Conservation (phyloP, 2,329 filamentous ascomycete species). For the Penicillium brevicompactum region DNA sequence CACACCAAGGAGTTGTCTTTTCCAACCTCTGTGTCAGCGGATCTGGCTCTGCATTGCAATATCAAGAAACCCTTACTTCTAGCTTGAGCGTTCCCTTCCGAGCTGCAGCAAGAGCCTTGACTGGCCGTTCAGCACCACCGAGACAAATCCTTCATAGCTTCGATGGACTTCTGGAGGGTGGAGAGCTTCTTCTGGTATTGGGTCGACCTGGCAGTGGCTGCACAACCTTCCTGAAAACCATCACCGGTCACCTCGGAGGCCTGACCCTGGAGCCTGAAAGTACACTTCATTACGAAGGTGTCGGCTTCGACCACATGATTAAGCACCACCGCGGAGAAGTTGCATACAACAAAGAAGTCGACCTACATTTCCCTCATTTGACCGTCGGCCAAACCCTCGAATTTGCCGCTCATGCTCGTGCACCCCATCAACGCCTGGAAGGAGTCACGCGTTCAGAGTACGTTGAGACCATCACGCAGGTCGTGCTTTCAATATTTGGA, state of each 20-base stretch:
- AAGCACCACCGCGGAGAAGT: constrained; percentile 13
- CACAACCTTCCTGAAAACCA: constrained; percentile 56
- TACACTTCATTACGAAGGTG: constrained; percentile 11
- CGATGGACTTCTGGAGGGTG: constrained; percentile 34
- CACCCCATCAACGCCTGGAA: constrained; percentile 31
- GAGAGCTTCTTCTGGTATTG: constrained; percentile 54
- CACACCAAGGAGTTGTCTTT: constrained; percentile 29
- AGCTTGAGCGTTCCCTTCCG: constrained; percentile 38
- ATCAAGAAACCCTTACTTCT: constrained; percentile 28
- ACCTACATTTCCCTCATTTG: constrained; percentile 60
- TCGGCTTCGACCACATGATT: constrained; percentile 6
- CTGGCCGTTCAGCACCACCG: constrained; percentile 35
- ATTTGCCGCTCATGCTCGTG: constrained; percentile 68
- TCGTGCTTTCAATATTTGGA: constrained; percentile 42
- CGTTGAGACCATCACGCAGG: constrained; percentile 42
- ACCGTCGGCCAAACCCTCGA: constrained; percentile 73
- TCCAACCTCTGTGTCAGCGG: constrained; percentile 27
- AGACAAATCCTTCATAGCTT: constrained; percentile 23
- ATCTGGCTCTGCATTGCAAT: constrained; percentile 25
- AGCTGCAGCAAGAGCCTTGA: constrained; percentile 7
- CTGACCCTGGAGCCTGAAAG: constrained; percentile 4
- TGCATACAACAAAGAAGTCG: constrained; percentile 12
- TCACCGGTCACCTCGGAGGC: constrained; percentile 45
- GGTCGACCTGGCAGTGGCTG: constrained; percentile 54
- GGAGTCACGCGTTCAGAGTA: constrained; percentile 34